Evolutionary conservation across 345 rosid species (phyloP).

Genomic region (Populus nigra): DNA sequence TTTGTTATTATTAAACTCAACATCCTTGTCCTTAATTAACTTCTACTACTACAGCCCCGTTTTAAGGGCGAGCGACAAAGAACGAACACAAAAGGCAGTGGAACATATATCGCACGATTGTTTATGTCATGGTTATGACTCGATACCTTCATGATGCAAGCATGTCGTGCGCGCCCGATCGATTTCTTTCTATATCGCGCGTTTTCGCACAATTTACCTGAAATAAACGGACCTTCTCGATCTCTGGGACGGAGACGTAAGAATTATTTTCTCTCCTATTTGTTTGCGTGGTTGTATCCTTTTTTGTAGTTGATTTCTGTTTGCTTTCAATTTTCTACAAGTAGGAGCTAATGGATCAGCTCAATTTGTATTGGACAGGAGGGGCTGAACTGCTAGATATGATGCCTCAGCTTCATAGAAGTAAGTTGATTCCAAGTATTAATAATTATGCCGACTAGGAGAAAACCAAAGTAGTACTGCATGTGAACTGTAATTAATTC

Average conservation of each 20-base stretch:
- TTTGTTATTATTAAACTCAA: too few relatives aligned
- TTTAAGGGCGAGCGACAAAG: too few relatives aligned
- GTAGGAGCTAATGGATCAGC: neutral
- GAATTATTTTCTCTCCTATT: neutral
- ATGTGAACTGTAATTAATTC: neutral
- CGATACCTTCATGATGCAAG: neutral
- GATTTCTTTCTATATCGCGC: neutral
- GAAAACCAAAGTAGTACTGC: neutral
- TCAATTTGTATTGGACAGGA: neutral
- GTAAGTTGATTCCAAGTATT: neutral
- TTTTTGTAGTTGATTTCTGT: neutral
- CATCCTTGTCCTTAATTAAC: too few relatives aligned
- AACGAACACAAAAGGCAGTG: too few relatives aligned
- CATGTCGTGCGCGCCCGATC: too few relatives aligned
- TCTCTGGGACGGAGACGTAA: neutral
- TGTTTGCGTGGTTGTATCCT: neutral
- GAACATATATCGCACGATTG: neutral
- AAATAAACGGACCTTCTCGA: too few relatives aligned
- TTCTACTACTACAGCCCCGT: too few relatives aligned
- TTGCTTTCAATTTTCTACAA: neutral
- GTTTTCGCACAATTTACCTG: neutral
- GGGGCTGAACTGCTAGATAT: too few relatives aligned
- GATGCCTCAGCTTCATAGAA: neutral
- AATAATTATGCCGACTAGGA: too few relatives aligned
- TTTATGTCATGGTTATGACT: neutral